These are phyloP conservation scores for Botrytis deweyae DNA, from an alignment of 2,329 filamentous ascomycete genomes.

Conservation along the genomic window DNA sequence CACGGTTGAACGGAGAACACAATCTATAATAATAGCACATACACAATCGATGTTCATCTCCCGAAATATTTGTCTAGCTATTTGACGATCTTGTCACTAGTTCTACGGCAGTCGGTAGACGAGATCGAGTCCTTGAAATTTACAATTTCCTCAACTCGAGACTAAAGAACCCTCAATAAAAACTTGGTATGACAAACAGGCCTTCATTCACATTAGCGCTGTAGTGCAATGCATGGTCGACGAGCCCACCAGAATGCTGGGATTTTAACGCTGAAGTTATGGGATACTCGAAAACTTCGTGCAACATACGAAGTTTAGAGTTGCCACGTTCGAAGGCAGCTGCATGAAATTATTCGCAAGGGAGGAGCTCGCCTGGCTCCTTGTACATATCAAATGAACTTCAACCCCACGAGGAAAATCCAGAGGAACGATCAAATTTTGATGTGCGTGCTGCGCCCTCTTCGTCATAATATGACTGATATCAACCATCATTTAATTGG, in stretches of 20 bases:
- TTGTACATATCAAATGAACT: background rate
- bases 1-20: background rate
- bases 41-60: background rate
- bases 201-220: background rate
- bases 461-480: slow-evolving; percentile 22
- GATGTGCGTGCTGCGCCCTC: slow-evolving; percentile 8
- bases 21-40: slow-evolving; percentile 1
- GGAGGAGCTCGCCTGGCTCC: background rate
- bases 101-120: slow-evolving; percentile 5
- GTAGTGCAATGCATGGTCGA: slow-evolving; percentile 9
- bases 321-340: slow-evolving; percentile 23
- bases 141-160: background rate
- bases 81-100: background rate
- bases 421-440: background rate
- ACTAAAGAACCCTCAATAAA: background rate
- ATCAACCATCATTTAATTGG: background rate
- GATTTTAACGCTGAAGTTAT: background rate
- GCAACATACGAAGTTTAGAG: slow-evolving; percentile 19
- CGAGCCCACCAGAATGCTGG: slow-evolving; percentile 9
- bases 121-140: background rate
- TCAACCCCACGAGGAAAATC: slow-evolving; percentile 7
- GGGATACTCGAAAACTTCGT: slow-evolving; percentile 4
- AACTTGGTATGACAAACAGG: background rate
- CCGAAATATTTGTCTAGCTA: slow-evolving; percentile 5
- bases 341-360: slow-evolving; percentile 22